Percentiles rank a stretch among this genome's conserved stretches.
These are phyloP conservation scores for Jaltomata sinuosa DNA, from an alignment of 257 asterid genomes.

Conservation along the genomic window DNA sequence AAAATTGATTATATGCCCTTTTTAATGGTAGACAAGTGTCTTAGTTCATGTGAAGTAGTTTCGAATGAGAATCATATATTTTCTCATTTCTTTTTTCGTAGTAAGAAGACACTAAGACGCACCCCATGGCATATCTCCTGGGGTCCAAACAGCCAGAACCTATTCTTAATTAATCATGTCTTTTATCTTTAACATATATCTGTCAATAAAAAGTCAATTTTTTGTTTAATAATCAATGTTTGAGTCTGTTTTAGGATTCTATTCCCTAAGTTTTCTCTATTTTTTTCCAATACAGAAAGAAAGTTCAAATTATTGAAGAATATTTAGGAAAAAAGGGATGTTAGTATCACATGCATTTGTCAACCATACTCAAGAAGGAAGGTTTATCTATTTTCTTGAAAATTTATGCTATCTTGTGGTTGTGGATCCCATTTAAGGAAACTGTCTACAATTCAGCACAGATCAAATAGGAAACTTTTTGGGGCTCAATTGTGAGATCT, in stretches of 20 bases:
- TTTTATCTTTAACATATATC: not conserved
- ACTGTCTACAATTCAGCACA: not conserved
- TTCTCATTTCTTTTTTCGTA: too few species aligned
- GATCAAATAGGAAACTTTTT: not conserved
- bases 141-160: not conserved
- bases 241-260: not conserved
- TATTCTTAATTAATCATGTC: not conserved
- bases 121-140: not conserved
- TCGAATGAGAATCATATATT: too few species aligned
- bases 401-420: slow-evolving; percentile 19
- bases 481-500: slow-evolving; percentile 26
- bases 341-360: not conserved
- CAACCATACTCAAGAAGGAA: slow-evolving; percentile 4
- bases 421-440: slow-evolving; percentile 26
- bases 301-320: not conserved
- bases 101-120: too few species aligned
- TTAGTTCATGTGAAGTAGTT: not conserved
- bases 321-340: not conserved
- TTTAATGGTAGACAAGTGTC: not conserved
- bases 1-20: not conserved
- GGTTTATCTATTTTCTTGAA: slow-evolving; percentile 9
- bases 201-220: not conserved
- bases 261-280: not conserved
- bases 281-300: not conserved
- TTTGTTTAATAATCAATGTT: not conserved